These are phyloP conservation scores for Claviceps sp. DNA, from an alignment of 2,329 filamentous ascomycete genomes.

Conservation along the genomic window DNA sequence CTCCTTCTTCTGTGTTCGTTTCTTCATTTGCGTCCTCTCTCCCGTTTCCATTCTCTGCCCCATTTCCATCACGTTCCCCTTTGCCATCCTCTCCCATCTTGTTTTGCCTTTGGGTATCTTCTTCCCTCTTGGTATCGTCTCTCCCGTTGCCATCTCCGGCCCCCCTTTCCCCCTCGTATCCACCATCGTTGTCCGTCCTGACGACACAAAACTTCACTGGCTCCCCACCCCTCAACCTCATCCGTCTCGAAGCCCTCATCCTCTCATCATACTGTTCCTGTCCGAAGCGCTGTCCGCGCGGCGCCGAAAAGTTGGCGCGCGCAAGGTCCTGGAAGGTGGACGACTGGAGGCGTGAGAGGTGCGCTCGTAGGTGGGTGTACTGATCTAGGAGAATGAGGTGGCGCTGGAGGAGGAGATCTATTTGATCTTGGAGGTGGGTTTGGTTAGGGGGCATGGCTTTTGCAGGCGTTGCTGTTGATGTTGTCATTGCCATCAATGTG, in stretches of 20 bases:
- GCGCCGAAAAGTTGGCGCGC: conserved; percentile 62
- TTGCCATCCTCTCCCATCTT: background rate
- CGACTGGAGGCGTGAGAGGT: conserved; percentile 40
- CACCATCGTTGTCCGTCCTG: background rate
- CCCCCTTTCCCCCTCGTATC: conserved; percentile 2
- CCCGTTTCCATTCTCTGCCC: background rate
- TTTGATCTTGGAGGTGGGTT: conserved; percentile 18
- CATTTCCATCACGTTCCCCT: no score
- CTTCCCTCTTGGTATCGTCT: background rate
- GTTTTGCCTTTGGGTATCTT: background rate
- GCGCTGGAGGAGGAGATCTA: conserved; percentile 50
- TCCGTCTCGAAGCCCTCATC: conserved; percentile 46
- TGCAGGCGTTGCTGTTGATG: background rate
- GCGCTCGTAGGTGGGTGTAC: conserved; percentile 46
- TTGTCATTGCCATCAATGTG: background rate
- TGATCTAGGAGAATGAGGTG: conserved; percentile 55
- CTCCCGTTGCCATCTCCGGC: background rate
- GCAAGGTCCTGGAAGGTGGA: conserved; percentile 47
- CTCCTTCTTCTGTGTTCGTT: background rate
- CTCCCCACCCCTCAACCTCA: background rate
- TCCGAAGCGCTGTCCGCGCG: conserved; percentile 50
- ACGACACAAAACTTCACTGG: background rate
- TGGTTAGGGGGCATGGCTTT: conserved; percentile 2
- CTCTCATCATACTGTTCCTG: conserved; percentile 59
- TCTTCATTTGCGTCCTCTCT: conserved; percentile 1